Percentiles rank a stretch among this genome's conserved stretches.
Evolutionary conservation across 2,329 filamentous ascomycete species (phyloP).

Genomic region (Metarhizium anisopliae): DNA sequence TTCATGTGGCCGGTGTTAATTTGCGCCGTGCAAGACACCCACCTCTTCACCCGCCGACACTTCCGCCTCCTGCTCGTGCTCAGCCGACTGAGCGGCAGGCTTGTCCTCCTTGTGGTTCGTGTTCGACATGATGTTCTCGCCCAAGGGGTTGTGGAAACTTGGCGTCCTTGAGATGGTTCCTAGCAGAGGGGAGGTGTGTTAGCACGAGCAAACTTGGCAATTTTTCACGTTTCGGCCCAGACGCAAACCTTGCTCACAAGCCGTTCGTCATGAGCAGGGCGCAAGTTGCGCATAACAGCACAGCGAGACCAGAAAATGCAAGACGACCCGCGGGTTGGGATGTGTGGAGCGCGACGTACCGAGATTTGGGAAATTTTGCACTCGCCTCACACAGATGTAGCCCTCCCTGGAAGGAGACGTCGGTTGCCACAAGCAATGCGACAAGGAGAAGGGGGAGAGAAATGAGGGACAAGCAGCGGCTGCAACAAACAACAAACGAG

Average conservation of each 20-base stretch:
- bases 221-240: too few relatives aligned
- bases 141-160: neutral
- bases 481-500: neutral
- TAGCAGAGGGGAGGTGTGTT: too few relatives aligned
- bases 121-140: constrained; percentile 5
- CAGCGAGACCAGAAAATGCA: neutral
- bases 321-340: neutral
- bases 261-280: too few relatives aligned
- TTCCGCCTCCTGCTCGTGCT: constrained; percentile 6
- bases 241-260: too few relatives aligned
- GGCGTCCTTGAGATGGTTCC: too few relatives aligned
- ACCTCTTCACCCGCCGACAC: constrained; percentile 11
- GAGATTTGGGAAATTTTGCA: neutral
- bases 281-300: too few relatives aligned
- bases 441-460: neutral
- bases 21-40: constrained; percentile 5
- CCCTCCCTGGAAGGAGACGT: neutral
- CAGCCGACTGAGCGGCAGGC: constrained; percentile 3
- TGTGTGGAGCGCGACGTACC: neutral
- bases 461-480: neutral
- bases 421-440: neutral
- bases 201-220: too few relatives aligned
- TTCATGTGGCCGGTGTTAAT: neutral
- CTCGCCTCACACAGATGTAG: neutral
- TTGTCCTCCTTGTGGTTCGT: constrained; percentile 5